These are phyloP conservation scores for Melastoma malabathricum DNA, from an alignment of 345 rosid species.

Conservation along the genomic window DNA sequence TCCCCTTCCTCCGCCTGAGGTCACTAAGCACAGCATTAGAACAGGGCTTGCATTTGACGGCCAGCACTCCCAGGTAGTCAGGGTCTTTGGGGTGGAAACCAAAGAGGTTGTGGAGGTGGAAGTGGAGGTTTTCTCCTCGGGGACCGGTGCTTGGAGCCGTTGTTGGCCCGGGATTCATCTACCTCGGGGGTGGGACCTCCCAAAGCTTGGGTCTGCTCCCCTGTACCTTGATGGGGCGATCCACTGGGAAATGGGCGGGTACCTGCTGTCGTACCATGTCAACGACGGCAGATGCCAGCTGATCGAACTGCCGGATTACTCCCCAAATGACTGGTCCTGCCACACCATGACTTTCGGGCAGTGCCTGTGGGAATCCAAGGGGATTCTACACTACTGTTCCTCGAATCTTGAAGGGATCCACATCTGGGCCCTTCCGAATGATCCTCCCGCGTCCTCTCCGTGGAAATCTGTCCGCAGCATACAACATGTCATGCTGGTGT, in stretches of 20 bases:
- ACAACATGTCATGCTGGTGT: slow-evolving; percentile 5
- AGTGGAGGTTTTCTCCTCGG: slow-evolving; percentile 15
- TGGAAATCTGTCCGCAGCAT: slow-evolving; percentile 12
- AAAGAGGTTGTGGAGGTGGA: slow-evolving; percentile 3
- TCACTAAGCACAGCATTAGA: slow-evolving; percentile 11
- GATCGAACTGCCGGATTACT: slow-evolving; percentile 12
- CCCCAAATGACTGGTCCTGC: slow-evolving; percentile 9
- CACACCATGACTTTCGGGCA: slow-evolving; percentile 13
- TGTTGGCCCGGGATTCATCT: slow-evolving; percentile 1
- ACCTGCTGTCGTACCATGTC: slow-evolving; percentile 9
- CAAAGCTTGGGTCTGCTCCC: slow-evolving; percentile 7
- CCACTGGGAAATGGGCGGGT: slow-evolving; percentile 15
- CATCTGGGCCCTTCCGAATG: slow-evolving; percentile 15
- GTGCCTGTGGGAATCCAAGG: slow-evolving; percentile 16
- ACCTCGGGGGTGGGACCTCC: slow-evolving; percentile 11
- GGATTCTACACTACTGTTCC: slow-evolving; percentile 13
- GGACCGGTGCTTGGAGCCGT: slow-evolving; percentile 8
- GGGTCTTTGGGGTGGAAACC: slow-evolving; percentile 6
- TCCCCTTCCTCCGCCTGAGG: slow-evolving; percentile 13
- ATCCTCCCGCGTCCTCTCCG: slow-evolving; percentile 8
- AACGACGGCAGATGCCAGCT: slow-evolving; percentile 5
- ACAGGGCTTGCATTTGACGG: slow-evolving; percentile 14
- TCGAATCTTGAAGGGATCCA: slow-evolving; percentile 19
- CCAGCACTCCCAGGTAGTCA: slow-evolving; percentile 11
- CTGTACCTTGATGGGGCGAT: slow-evolving; percentile 11